Conservation (phyloP, 768 basidiomycete species). For the Lentinula detonsa region DNA sequence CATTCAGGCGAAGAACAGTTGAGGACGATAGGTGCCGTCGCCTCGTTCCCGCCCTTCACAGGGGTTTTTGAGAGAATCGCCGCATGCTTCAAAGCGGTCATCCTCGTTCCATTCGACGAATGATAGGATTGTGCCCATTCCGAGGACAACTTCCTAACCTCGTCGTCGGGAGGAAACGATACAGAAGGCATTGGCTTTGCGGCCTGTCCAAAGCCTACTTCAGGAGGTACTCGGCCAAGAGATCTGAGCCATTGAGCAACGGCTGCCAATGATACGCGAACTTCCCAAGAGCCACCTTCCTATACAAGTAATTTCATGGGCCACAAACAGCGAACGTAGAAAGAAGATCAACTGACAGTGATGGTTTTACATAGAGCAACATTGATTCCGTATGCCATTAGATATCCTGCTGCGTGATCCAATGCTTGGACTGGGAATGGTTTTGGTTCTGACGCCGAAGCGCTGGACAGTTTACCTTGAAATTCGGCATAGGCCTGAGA, state of each 20-base stretch:
- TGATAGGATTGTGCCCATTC: slow-evolving; percentile 20
- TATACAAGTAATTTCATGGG: slow-evolving; percentile 13
- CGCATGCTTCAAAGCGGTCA: slow-evolving; percentile 42
- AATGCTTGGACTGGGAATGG: slow-evolving; percentile 53
- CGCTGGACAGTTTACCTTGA: slow-evolving; percentile 7
- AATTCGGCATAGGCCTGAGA: slow-evolving; percentile 37
- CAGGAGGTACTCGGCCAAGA: slow-evolving; percentile 38
- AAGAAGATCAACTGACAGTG: slow-evolving; percentile 25
- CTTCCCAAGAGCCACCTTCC: slow-evolving; percentile 60
- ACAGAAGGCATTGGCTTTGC: slow-evolving; percentile 33
- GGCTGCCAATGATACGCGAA: slow-evolving; percentile 51
- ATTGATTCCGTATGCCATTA: slow-evolving; percentile 53
- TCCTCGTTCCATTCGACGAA: slow-evolving; percentile 12
- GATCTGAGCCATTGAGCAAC: slow-evolving; percentile 54
- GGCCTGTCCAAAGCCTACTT: slow-evolving; percentile 29
- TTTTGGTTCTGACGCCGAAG: slow-evolving; percentile 11
- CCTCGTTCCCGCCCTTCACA: slow-evolving; percentile 25
- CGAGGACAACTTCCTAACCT: slow-evolving; percentile 27
- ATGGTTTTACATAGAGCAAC: slow-evolving; percentile 49
- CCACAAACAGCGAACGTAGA: background rate
- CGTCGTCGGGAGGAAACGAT: slow-evolving; percentile 24
- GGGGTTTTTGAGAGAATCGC: slow-evolving; percentile 37
- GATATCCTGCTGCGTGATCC: slow-evolving; percentile 54
- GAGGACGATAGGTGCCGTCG: slow-evolving; percentile 26
- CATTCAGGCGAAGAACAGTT: slow-evolving; percentile 23